Evolutionary conservation across 768 basidiomycete genomes (phyloP).

Genomic region (Boletales sp.): DNA sequence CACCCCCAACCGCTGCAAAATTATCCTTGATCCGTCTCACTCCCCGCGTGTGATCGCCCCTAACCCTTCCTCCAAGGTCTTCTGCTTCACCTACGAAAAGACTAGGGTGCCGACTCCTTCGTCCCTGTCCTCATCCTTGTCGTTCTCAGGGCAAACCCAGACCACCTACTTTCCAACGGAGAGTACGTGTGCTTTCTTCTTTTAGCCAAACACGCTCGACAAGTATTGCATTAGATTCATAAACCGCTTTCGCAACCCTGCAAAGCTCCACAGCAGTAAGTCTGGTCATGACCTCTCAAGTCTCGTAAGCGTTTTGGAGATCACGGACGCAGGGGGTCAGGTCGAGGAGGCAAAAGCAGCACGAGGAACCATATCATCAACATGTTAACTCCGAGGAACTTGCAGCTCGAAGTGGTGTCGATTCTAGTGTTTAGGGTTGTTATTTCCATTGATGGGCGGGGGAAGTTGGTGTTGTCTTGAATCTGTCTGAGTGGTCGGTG

Average conservation of each 20-base stretch:
- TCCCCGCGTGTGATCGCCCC: background rate
- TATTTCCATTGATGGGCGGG: too few species aligned
- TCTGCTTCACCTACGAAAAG: conserved; percentile 79
- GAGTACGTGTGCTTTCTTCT: conserved; percentile 54
- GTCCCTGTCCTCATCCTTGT: conserved; percentile 93
- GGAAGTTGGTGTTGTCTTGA: too few species aligned
- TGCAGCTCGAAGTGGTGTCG: too few species aligned
- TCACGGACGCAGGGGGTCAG: too few species aligned
- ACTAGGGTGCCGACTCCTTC: conserved; percentile 92
- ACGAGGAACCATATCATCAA: too few species aligned
- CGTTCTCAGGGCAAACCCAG: conserved; percentile 91
- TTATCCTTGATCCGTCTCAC: conserved; percentile 81
- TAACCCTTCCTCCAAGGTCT: conserved; percentile 51
- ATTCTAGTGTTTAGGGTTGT: too few species aligned
- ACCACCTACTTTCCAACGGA: conserved; percentile 89
- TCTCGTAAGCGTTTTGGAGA: conserved; percentile 66
- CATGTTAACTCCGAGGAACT: too few species aligned
- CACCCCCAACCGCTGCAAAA: conserved; percentile 96
- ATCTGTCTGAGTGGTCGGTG: too few species aligned
- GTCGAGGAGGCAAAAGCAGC: too few species aligned
- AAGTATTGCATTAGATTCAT: conserved; percentile 65
- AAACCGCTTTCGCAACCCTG: conserved; percentile 87
- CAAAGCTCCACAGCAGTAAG: conserved; percentile 89
- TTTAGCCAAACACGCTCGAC: background rate
- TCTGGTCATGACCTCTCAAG: conserved; percentile 97